Evolutionary conservation across 495 filamentous ascomycete genomes (phyloP), one percentile per base, ranked within the genome.

Genomic region (Xylaria castorea): DNA sequence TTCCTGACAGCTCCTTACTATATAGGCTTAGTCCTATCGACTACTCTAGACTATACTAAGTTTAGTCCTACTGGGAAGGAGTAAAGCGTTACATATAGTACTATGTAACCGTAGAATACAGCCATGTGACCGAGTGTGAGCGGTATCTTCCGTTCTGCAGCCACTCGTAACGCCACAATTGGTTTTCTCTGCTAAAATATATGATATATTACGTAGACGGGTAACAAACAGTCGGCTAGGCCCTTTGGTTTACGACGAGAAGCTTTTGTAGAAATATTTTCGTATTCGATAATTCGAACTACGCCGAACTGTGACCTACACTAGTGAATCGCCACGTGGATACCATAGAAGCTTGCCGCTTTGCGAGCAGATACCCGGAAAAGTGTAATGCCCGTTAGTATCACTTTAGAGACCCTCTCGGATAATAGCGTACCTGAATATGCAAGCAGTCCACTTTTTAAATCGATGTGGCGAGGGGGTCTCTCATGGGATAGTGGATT

Each of bases 1-100:
- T 57, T 27, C 53, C 53, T 57, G 53, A 1, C 22, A 32, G 27
- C 53, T 57, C 53, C 53, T 57, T 57, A 57, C 53, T 57, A 57
- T 57, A 14, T 57, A 57, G 53, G 53, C 18, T 57, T 57, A 32
- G 53, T 5, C 14, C 27, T 6, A 18, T 57, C 7, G 4, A 6
- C 1, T 5, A 5, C 16, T 7, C 27, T 57, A 57, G 27, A 53
- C 53, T 32, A 32, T 57, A 32, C 53, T 57, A 32, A 32, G 53
- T 2, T 55, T 57, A 32, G 50, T 25, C 3, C 22, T 25, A 18
- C 14, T 57, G 27, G 30, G 30, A 32, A 32, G 27, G 14, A 32
- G 4, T 3, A 9, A 18, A 32, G 25, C 14, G 20, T 57, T 57
- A 57, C 53, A 57, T n/a, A n/a, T n/a, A n/a, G n/a, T n/a, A n/a